These are phyloP conservation scores for Trametes maxima DNA, from an alignment of 768 basidiomycete genomes.

Conservation along the genomic window DNA sequence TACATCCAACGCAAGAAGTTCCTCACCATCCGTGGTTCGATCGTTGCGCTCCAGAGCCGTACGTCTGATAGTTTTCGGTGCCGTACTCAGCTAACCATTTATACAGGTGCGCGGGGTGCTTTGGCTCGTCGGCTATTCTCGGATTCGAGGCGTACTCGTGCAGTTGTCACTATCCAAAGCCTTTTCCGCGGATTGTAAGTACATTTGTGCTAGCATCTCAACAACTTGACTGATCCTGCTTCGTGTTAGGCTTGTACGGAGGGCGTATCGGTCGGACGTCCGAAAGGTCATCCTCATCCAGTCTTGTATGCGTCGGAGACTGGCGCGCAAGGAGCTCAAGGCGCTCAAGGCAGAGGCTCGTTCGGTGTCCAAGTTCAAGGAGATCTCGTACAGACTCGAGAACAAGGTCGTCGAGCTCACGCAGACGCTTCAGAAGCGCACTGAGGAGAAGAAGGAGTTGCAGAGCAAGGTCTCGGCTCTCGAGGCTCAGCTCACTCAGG, in stretches of 20 bases:
- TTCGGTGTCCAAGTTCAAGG: slow-evolving; percentile 97
- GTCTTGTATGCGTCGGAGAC: slow-evolving; percentile 86
- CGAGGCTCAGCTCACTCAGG: slow-evolving; percentile 84
- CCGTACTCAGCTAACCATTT: not conserved
- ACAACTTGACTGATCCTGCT: slow-evolving; percentile 3
- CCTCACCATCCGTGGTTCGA: slow-evolving; percentile 57
- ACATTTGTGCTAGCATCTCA: not conserved
- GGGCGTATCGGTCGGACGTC: slow-evolving; percentile 59
- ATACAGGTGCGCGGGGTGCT: slow-evolving; percentile 70
- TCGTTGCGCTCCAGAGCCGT: slow-evolving; percentile 86
- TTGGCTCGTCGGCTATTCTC: slow-evolving; percentile 64
- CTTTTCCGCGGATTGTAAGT: slow-evolving; percentile 88
- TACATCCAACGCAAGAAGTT: slow-evolving; percentile 77
- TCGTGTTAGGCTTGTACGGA: slow-evolving; percentile 52
- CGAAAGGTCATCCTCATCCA: slow-evolving; percentile 82
- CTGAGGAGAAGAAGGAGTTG: slow-evolving; percentile 87
- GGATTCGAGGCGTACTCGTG: slow-evolving; percentile 56
- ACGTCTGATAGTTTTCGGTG: slow-evolving; percentile 39
- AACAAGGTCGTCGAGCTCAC: slow-evolving; percentile 99
- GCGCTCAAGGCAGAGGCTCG: slow-evolving; percentile 87
- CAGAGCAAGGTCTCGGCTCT: slow-evolving; percentile 73
- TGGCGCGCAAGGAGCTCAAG: slow-evolving; percentile 86
- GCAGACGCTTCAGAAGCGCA: slow-evolving; percentile 87
- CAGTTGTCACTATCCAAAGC: slow-evolving; percentile 77
- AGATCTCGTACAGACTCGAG: slow-evolving; percentile 95